phyloP scores from a whole-genome alignment of 1,139 yeast genomes.

The Ogataea hybrid region DNA sequence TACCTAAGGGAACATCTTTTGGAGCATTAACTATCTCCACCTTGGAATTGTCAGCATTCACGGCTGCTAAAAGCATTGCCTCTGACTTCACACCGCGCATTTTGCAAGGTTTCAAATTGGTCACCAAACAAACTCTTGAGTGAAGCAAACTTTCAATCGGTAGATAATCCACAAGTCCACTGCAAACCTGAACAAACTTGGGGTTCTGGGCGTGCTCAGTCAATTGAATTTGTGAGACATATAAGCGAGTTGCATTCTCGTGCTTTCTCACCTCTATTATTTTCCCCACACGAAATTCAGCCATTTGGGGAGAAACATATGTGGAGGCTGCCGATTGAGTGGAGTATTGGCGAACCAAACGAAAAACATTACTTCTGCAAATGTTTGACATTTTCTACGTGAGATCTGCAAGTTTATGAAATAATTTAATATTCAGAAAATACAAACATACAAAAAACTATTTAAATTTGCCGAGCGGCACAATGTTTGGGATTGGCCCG shows the following conservation, averaged over 20 bases:
- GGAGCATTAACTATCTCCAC: conserved; percentile 36
- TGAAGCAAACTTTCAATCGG: conserved; percentile 47
- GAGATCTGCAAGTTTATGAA: not conserved
- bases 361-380: too few species aligned
- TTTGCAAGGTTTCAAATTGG: conserved; percentile 63
- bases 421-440: too few species aligned
- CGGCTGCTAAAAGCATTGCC: conserved; percentile 59
- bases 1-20: conserved; percentile 31
- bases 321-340: too few species aligned
- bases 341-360: not conserved
- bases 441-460: conserved; percentile 1
- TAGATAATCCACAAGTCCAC: conserved; percentile 55
- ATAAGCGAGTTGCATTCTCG: conserved; percentile 52
- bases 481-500: conserved; percentile 83
- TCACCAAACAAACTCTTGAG: conserved; percentile 50
- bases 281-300: conserved; percentile 42
- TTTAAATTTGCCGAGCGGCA: conserved; percentile 33
- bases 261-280: conserved; percentile 44
- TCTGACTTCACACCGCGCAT: conserved; percentile 61
- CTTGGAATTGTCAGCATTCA: conserved; percentile 9
- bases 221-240: conserved; percentile 47
- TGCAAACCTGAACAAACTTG: conserved; percentile 45
- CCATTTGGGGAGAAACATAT: conserved; percentile 10
- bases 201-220: conserved; percentile 15
- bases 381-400: too few species aligned